Evolutionary conservation across 345 rosid species (phyloP).

Genomic region (Hypericum perforatum): DNA sequence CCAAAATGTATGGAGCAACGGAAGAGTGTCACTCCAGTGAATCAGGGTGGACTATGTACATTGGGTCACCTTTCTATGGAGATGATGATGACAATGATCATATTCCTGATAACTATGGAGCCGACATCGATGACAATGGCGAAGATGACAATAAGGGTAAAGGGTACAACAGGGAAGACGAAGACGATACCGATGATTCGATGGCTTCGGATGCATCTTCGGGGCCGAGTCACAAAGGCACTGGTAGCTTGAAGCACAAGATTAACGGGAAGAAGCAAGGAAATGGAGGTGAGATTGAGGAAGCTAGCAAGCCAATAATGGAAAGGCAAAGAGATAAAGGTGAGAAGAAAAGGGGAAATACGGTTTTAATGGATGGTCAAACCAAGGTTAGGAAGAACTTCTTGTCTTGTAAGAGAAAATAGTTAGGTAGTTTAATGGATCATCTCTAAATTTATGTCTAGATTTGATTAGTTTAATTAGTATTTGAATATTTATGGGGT

Average conservation of each 20-base stretch:
- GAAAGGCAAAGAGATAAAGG: neutral
- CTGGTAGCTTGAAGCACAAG: conserved; percentile 14
- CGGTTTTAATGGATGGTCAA: conserved; percentile 11
- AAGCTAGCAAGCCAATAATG: conserved; percentile 10
- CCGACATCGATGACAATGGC: conserved; percentile 7
- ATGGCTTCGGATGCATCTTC: conserved; percentile 73
- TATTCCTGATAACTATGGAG: no score
- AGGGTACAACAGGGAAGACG: conserved; percentile 6
- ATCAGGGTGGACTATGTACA: conserved; percentile 74
- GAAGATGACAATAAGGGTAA: neutral
- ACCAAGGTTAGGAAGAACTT: conserved; percentile 33
- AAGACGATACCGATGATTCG: conserved; percentile 34
- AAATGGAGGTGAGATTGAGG: conserved; percentile 1
- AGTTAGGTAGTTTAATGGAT: conserved; percentile 1
- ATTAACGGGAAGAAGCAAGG: conserved; percentile 2
- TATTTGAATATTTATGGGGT: no score
- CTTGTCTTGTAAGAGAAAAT: conserved; percentile 31
- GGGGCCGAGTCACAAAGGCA: conserved; percentile 32
- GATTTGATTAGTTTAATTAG: no score
- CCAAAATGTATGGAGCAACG: conserved; percentile 27
- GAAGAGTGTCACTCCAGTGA: conserved; percentile 54
- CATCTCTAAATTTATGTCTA: neutral
- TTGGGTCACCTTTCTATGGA: conserved; percentile 34
- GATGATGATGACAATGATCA: conserved; percentile 10
- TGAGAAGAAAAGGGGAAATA: conserved; percentile 9